phyloP scores from a whole-genome alignment of 768 basidiomycete genomes.

The Mycena capillaripes region DNA sequence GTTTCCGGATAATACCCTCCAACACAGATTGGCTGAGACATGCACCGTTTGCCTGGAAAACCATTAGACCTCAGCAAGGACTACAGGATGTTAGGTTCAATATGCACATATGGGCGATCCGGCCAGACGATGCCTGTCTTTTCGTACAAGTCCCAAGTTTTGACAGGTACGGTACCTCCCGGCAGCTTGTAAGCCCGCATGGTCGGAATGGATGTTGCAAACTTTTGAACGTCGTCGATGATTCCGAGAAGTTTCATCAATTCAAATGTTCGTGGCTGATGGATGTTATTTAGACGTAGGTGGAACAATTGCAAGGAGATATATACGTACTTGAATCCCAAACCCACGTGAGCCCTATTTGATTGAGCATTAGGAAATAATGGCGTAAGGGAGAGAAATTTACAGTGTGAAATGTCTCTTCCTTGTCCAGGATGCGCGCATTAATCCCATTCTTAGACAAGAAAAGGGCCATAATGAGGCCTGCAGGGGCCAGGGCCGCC shows the following conservation, averaged over 20 bases:
- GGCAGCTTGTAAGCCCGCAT: conserved; percentile 46
- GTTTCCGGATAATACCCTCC: conserved; percentile 37
- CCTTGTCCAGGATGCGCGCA: conserved; percentile 7
- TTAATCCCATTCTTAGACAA: conserved; percentile 2
- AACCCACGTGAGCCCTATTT: conserved; percentile 40
- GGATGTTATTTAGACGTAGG: background rate
- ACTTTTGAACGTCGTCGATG: no score
- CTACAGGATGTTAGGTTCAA: no score
- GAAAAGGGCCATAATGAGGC: conserved; percentile 19
- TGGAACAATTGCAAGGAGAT: background rate
- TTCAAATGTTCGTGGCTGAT: conserved; percentile 44
- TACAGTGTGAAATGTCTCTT: background rate
- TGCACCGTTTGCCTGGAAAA: conserved; percentile 34
- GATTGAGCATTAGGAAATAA: background rate
- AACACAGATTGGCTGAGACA: conserved; percentile 35
- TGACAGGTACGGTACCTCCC: conserved; percentile 41
- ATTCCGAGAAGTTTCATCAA: conserved; percentile 36
- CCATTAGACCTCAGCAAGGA: no score
- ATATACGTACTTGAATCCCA: conserved; percentile 36
- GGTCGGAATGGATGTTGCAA: conserved; percentile 39
- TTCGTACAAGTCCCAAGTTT: conserved; percentile 43
- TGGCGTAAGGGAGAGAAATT: background rate
- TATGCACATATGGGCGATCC: conserved; percentile 38
- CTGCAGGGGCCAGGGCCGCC: conserved; percentile 16
- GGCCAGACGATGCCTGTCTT: conserved; percentile 37